Conservation (phyloP, 208 protist genomes). For the Phytomonas serpens region DNA sequence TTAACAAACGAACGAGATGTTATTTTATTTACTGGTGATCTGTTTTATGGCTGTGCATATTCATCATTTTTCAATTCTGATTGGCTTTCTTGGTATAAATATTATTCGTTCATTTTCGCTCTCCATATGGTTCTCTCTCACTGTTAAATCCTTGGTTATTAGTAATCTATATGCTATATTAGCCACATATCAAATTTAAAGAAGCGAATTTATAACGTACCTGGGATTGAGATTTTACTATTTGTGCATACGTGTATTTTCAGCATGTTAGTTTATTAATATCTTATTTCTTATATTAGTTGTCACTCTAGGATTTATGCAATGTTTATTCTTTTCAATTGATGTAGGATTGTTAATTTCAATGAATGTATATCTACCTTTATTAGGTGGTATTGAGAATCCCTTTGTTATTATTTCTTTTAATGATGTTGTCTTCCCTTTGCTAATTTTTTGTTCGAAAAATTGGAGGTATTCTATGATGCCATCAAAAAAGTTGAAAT, state of each 20-base stretch:
- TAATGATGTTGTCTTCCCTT: slow-evolving; percentile 7
- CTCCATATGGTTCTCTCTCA: not conserved
- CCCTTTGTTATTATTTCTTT: not conserved
- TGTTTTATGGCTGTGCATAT: slow-evolving; percentile 1
- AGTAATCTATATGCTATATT: not conserved
- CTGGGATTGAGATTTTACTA: not conserved
- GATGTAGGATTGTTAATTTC: not conserved
- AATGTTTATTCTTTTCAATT: not conserved
- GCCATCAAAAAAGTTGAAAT: not conserved
- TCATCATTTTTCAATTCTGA: slow-evolving; percentile 1
- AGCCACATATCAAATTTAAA: not conserved
- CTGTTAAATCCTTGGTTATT: not conserved
- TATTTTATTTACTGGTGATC: slow-evolving; percentile 7
- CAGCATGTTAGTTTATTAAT: not conserved
- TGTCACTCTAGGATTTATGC: not conserved
- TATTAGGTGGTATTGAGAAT: not conserved
- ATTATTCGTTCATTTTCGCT: slow-evolving; percentile 6
- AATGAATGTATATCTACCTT: not conserved
- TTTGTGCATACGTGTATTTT: not conserved
- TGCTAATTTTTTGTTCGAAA: slow-evolving; percentile 7
- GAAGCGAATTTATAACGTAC: not conserved
- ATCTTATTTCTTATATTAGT: not conserved
- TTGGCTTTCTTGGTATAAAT: not conserved
- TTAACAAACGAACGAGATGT: not conserved
- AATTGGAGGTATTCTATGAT: not conserved